Conservation (phyloP, 2,329 filamentous ascomycete species). For the Mollisia scopiformis region DNA sequence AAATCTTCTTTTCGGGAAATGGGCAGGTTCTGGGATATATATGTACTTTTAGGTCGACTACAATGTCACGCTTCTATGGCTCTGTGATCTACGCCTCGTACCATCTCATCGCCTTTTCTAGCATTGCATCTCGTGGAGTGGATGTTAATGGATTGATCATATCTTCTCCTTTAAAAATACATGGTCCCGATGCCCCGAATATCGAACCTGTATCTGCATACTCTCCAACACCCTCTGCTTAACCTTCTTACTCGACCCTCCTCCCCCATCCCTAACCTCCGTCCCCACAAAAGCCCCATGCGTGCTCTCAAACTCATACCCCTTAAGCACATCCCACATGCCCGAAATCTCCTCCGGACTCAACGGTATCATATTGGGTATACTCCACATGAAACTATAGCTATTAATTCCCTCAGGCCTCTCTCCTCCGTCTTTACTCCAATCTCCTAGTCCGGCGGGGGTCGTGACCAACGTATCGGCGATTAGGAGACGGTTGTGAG, state of each 20-base stretch:
- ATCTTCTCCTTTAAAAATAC: conserved; percentile 29
- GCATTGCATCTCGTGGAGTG: not conserved
- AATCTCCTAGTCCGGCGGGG: conserved; percentile 56
- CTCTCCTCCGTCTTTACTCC: conserved; percentile 42
- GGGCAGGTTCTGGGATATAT: not conserved
- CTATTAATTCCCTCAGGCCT: conserved; percentile 50
- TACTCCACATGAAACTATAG: conserved; percentile 78
- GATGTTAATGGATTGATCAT: not conserved
- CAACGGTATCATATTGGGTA: conserved; percentile 76
- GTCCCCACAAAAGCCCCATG: conserved; percentile 68
- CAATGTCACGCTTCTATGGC: not conserved
- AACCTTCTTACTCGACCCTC: conserved; percentile 40
- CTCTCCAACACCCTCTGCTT: conserved; percentile 72
- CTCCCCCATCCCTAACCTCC: conserved; percentile 57
- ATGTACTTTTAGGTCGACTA: not conserved
- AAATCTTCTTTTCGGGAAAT: not conserved
- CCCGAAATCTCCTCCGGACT: conserved; percentile 61
- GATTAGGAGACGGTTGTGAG: conserved; percentile 64
- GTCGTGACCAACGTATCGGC: conserved; percentile 79
- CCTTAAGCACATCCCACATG: conserved; percentile 72
- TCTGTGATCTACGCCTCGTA: not conserved
- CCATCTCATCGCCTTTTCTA: not conserved
- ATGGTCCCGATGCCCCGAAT: conserved; percentile 33
- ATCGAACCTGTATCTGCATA: conserved; percentile 70
- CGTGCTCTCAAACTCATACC: conserved; percentile 64